These are phyloP conservation scores for Wickerhamomyces silvicola DNA, from an alignment of 805 yeast genomes.

Conservation along the genomic window DNA sequence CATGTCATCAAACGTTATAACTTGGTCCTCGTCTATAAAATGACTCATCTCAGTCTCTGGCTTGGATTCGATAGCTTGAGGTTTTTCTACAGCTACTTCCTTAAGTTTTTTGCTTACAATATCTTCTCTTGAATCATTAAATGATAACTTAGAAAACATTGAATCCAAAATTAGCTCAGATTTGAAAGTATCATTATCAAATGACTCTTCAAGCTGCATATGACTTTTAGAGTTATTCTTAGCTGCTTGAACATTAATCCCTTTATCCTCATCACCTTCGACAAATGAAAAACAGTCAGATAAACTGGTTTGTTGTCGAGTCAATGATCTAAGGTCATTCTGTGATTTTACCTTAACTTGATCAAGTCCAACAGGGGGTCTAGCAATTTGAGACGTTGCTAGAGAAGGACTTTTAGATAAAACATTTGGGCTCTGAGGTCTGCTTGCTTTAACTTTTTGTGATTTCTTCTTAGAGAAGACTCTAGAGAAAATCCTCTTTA, in stretches of 20 bases:
- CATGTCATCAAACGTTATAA: slow-evolving; percentile 25
- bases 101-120: not conserved
- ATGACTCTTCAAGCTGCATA: too few relatives aligned
- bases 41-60: too few relatives aligned
- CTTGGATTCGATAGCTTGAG: not conserved
- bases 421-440: not conserved
- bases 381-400: not conserved
- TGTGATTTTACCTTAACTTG: not conserved
- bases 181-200: slow-evolving; percentile 6
- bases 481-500: slow-evolving; percentile 17
- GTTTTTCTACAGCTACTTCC: not conserved
- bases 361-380: not conserved
- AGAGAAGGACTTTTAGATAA: not conserved
- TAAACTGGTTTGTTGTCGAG: not conserved
- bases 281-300: slow-evolving; percentile 18
- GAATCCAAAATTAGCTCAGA: slow-evolving; percentile 8
- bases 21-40: slow-evolving; percentile 8
- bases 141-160: slow-evolving; percentile 10
- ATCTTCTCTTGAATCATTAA: not conserved
- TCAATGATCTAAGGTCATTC: too few relatives aligned
- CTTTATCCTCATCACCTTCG: slow-evolving; percentile 20
- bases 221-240: too few relatives aligned
- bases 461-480: slow-evolving; percentile 9
- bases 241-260: slow-evolving; percentile 8
- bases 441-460: slow-evolving; percentile 2